A percentile compares a stretch with the other conserved stretches of the same genome.
phyloP scores from a whole-genome alignment of 371 early-diverging fungal species.

The Saksenaea vasiformis region DNA sequence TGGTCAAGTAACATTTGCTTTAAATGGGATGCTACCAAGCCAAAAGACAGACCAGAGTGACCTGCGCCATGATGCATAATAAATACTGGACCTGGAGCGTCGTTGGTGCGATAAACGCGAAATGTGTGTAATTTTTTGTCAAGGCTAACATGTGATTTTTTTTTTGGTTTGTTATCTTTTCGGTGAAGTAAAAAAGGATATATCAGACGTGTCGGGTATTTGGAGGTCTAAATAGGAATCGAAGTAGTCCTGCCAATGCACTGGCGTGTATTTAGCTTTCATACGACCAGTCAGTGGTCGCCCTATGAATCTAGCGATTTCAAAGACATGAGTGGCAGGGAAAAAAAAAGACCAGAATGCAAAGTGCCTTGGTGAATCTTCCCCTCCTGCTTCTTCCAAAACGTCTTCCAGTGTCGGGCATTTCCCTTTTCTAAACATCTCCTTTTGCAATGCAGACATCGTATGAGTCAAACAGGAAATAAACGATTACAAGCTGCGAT shows the following conservation, averaged over 20 bases:
- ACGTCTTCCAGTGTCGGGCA: slow-evolving; percentile 20
- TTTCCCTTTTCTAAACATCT: slow-evolving; percentile 34
- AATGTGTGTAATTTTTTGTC: slow-evolving; percentile 26
- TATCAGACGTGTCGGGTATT: slow-evolving; percentile 26
- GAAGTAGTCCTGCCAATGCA: slow-evolving; percentile 42
- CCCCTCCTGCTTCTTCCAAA: slow-evolving; percentile 17
- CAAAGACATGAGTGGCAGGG: background rate
- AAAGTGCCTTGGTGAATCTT: background rate
- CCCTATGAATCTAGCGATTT: background rate
- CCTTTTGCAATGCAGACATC: slow-evolving; percentile 49
- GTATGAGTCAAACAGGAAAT: slow-evolving; percentile 9
- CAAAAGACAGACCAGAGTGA: slow-evolving; percentile 78
- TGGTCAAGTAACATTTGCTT: slow-evolving; percentile 35
- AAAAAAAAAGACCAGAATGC: background rate
- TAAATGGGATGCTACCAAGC: slow-evolving; percentile 60
- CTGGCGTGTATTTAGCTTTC: slow-evolving; percentile 25
- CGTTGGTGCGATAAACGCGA: slow-evolving; percentile 32
- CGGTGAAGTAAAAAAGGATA: slow-evolving; percentile 34
- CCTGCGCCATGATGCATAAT: slow-evolving; percentile 94
- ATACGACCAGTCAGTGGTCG: background rate
- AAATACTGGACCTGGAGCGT: slow-evolving; percentile 62
- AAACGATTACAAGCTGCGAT: background rate
- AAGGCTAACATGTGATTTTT: background rate
- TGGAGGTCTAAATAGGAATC: slow-evolving; percentile 28
- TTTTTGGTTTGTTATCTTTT: background rate